Conservation (phyloP, 768 basidiomycete genomes). For the Suillus sp. region DNA sequence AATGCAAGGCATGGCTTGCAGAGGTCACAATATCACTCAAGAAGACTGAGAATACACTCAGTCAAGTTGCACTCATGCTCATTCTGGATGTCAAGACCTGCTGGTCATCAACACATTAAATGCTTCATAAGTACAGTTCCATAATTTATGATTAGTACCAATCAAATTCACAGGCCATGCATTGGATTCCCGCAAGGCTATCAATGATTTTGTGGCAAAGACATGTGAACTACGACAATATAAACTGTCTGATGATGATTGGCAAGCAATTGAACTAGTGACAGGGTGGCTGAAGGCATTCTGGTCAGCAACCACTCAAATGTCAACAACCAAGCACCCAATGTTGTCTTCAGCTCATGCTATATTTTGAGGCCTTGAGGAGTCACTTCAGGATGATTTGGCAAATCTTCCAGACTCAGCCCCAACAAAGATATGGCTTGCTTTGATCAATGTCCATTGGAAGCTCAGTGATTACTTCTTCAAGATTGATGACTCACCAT, state of each 20-base stretch:
- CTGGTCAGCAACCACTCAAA: neutral
- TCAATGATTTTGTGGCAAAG: neutral
- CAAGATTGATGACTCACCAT: neutral
- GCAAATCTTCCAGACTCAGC: neutral
- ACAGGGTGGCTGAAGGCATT: neutral
- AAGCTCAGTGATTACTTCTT: neutral
- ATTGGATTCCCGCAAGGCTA: neutral
- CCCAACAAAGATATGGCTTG: neutral
- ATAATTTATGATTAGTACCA: neutral
- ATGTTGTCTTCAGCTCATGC: neutral
- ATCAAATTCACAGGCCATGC: neutral
- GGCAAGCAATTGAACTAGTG: neutral
- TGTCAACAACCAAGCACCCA: neutral
- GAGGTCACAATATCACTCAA: neutral
- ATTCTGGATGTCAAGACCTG: constrained; percentile 38
- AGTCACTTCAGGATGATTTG: neutral
- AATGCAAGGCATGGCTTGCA: neutral
- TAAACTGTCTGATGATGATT: neutral
- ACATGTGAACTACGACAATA: neutral
- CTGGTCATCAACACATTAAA: constrained; percentile 43
- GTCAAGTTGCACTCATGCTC: neutral
- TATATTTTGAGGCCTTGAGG: neutral
- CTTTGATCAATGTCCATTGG: neutral
- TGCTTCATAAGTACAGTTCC: constrained; percentile 27
- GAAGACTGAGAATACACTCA: neutral